Evolutionary conservation across 2,329 filamentous ascomycete genomes (phyloP).

Genomic region (Sarocladium kiliense): DNA sequence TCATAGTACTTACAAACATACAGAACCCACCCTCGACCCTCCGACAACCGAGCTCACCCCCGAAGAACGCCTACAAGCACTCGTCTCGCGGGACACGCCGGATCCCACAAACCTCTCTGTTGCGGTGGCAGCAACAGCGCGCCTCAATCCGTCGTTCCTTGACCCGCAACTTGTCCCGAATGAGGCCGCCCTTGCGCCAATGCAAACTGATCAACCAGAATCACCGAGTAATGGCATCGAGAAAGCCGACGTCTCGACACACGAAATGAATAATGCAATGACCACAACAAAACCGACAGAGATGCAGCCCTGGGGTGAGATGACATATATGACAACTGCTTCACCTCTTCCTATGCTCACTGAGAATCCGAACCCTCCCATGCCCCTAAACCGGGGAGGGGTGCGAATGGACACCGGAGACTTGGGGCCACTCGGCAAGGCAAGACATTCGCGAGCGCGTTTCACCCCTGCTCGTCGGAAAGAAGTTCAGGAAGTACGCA

Average conservation of each 20-base stretch:
- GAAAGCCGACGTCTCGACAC: neutral
- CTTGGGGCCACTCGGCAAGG: conserved; percentile 37
- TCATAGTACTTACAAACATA: neutral
- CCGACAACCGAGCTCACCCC: conserved; percentile 32
- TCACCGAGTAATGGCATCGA: neutral
- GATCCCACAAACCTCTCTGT: conserved; percentile 48
- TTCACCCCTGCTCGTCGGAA: conserved; percentile 55
- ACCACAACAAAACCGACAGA: conserved; percentile 12
- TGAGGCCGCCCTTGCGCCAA: neutral
- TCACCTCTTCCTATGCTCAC: conserved; percentile 25
- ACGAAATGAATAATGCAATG: neutral
- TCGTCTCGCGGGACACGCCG: conserved; percentile 32
- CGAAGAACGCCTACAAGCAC: conserved; percentile 46
- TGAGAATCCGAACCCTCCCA: conserved; percentile 22
- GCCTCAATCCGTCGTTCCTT: conserved; percentile 48
- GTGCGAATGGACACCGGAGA: conserved; percentile 48
- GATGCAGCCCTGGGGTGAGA: conserved; percentile 47
- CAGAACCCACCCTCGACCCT: conserved; percentile 11
- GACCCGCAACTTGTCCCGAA: conserved; percentile 40
- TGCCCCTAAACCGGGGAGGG: conserved; percentile 37
- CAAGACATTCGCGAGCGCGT: conserved; percentile 49
- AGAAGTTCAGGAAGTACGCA: conserved; percentile 60
- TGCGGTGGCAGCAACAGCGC: conserved; percentile 51
- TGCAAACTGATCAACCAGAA: neutral
- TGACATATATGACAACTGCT: conserved; percentile 41